These are phyloP conservation scores for Postia placenta DNA, from an alignment of 768 basidiomycete species.

Conservation along the genomic window DNA sequence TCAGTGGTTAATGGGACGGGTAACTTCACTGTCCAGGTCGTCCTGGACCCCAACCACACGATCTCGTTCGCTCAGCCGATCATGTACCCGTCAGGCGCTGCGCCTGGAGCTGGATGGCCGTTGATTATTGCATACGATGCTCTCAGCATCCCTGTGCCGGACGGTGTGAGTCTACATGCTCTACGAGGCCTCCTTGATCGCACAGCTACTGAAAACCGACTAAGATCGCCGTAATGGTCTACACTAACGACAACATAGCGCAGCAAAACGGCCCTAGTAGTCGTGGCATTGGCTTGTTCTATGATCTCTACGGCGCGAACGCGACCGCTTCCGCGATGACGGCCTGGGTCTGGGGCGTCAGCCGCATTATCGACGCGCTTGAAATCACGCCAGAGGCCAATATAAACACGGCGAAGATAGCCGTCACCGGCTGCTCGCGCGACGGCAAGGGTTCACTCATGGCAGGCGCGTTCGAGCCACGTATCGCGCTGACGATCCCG, in stretches of 20 bases:
- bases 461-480: constrained; percentile 52
- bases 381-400: constrained; percentile 39
- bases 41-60: constrained; percentile 34
- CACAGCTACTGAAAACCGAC: constrained; percentile 31
- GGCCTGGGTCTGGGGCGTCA: constrained; percentile 59
- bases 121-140: constrained; percentile 48
- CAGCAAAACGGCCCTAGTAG: constrained; percentile 39
- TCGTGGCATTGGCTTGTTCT: constrained; percentile 53
- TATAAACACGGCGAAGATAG: constrained; percentile 44
- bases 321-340: constrained; percentile 48
- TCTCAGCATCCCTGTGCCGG: constrained; percentile 29
- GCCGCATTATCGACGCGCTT: constrained; percentile 56
- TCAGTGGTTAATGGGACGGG: constrained; percentile 25
- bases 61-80: constrained; percentile 46
- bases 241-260: constrained; percentile 50
- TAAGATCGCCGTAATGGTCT: constrained; percentile 39
- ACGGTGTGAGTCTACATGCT: constrained; percentile 16
- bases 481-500: constrained; percentile 54
- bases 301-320: constrained; percentile 42
- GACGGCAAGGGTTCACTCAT: constrained; percentile 58
- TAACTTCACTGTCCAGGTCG: constrained; percentile 44
- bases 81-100: constrained; percentile 37
- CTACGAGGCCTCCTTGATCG: constrained; percentile 1
- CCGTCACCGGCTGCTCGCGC: constrained; percentile 54
- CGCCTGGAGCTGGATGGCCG: constrained; percentile 35